Conservation (phyloP, 805 yeast genomes). For the Yamadazyma paraphyllophila region DNA sequence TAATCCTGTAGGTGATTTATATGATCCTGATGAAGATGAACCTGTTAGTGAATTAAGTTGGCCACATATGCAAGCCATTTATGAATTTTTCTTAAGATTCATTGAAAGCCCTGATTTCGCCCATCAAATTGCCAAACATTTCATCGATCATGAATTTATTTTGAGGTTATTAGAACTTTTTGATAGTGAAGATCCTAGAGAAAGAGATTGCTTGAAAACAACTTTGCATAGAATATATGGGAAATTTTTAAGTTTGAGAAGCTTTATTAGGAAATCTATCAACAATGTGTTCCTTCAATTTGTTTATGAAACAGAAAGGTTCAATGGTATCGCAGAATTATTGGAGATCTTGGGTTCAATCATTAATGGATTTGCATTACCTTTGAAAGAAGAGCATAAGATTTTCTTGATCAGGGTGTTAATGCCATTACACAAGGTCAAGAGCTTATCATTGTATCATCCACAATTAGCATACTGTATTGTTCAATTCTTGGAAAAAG, state of each 20-base stretch:
- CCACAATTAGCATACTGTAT: constrained; percentile 97
- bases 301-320: constrained; percentile 91
- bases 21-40: constrained; percentile 98
- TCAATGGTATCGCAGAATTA: constrained; percentile 93
- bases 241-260: constrained; percentile 82
- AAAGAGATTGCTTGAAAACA: constrained; percentile 91
- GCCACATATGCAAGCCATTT: constrained; percentile 98
- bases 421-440: constrained; percentile 89
- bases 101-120: constrained; percentile 94
- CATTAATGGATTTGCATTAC: constrained; percentile 96
- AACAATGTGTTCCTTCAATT: constrained; percentile 91
- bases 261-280: constrained; percentile 87
- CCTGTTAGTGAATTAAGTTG: constrained; percentile 95
- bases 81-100: constrained; percentile 89
- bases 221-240: constrained; percentile 96
- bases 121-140: constrained; percentile 89
- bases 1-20: constrained; percentile 93
- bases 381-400: constrained; percentile 95
- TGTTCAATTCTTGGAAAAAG: constrained; percentile 94
- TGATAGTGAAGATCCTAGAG: constrained; percentile 95
- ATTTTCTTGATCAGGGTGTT: constrained; percentile 81
- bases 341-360: constrained; percentile 94
- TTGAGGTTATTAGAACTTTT: constrained; percentile 79
- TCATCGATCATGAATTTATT: constrained; percentile 88
- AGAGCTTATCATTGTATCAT: constrained; percentile 84